Percentiles rank a stretch among this genome's conserved stretches.
Conservation (phyloP, 2,329 filamentous ascomycete species). For the Penicillium polonicum region DNA sequence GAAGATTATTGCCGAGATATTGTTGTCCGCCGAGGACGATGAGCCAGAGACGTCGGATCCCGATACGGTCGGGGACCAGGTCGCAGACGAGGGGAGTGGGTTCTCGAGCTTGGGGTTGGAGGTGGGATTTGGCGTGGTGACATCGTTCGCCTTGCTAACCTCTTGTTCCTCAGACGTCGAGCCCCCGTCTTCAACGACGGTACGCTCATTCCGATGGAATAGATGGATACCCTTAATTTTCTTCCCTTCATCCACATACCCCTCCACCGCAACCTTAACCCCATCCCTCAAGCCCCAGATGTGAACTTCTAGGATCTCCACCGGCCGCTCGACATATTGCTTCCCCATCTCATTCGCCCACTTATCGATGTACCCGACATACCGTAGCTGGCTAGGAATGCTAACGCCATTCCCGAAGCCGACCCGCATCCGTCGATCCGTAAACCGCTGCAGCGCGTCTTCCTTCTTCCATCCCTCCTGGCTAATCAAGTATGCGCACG, state of each 20-base stretch:
- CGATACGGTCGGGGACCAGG: constrained; percentile 14
- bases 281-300: constrained; percentile 85
- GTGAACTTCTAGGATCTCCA: constrained; percentile 86
- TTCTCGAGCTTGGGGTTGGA: not conserved
- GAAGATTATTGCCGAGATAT: constrained; percentile 73
- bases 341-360: constrained; percentile 73
- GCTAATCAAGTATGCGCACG: constrained; percentile 84
- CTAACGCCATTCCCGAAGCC: constrained; percentile 86
- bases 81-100: constrained; percentile 5
- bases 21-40: constrained; percentile 38
- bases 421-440: constrained; percentile 81
- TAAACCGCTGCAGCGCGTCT: constrained; percentile 67
- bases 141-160: not conserved
- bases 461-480: constrained; percentile 71
- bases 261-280: constrained; percentile 82
- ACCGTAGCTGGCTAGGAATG: constrained; percentile 88
- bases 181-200: constrained; percentile 51
- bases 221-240: constrained; percentile 80
- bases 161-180: constrained; percentile 52
- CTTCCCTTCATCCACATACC: constrained; percentile 84
- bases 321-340: constrained; percentile 74
- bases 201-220: constrained; percentile 69
- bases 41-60: constrained; percentile 12
- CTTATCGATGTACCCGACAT: constrained; percentile 82
- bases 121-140: not conserved